phyloP scores from a whole-genome alignment of 148 eudicot species.

The Vaccinium corymbosum region DNA sequence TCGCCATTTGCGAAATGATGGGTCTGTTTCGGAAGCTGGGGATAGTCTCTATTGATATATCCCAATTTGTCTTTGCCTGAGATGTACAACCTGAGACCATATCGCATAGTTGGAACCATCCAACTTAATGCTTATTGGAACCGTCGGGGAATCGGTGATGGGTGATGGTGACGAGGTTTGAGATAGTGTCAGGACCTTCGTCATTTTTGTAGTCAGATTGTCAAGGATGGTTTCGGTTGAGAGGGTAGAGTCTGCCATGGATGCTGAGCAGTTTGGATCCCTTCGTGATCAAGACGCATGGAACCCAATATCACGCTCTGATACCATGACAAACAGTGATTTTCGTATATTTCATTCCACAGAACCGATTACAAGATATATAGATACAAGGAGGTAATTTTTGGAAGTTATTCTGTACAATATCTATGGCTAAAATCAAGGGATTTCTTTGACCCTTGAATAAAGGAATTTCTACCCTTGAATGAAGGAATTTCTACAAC shows the following conservation, averaged over 20 bases:
- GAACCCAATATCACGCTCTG: background rate
- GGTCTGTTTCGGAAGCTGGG: no score
- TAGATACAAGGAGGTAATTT: background rate
- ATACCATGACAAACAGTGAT: background rate
- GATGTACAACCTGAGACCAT: background rate
- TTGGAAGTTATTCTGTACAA: no score
- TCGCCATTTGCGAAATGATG: no score
- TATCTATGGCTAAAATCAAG: no score
- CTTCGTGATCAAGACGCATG: background rate
- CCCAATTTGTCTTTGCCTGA: no score
- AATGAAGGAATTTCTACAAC: no score
- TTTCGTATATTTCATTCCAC: background rate
- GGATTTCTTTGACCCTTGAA: no score
- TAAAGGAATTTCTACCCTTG: no score
- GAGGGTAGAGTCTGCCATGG: background rate
- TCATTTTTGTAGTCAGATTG: background rate
- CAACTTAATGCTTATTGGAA: slow-evolving; percentile 2
- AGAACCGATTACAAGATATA: background rate
- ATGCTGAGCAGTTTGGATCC: background rate
- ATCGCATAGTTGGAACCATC: background rate
- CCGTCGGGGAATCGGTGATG: background rate
- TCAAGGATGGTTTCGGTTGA: background rate
- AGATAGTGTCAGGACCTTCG: background rate
- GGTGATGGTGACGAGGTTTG: background rate
- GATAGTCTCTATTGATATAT: background rate